Evolutionary conservation across 768 basidiomycete genomes (phyloP).

Genomic region (Lyophyllum semitale): DNA sequence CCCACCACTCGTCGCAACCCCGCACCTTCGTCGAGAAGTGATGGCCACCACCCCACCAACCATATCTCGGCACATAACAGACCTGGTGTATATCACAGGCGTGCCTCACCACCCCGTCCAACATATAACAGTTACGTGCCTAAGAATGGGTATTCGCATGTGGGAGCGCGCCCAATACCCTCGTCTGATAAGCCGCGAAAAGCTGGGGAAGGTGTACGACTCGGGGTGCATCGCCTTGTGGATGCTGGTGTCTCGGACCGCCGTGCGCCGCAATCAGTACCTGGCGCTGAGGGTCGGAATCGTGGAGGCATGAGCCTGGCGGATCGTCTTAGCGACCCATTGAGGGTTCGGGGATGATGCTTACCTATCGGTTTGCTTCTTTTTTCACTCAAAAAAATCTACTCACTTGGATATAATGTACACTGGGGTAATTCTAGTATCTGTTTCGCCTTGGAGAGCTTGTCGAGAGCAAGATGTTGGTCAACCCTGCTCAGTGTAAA

Average conservation of each 20-base stretch:
- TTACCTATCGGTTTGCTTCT: too few species aligned
- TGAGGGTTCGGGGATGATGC: too few species aligned
- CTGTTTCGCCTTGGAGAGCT: background rate
- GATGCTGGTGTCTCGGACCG: too few species aligned
- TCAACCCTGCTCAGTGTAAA: too few species aligned
- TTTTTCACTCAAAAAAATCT: too few species aligned
- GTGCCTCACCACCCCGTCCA: background rate
- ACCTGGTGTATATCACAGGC: background rate
- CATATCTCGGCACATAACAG: too few species aligned
- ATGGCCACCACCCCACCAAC: background rate
- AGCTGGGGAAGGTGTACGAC: background rate
- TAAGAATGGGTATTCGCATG: background rate
- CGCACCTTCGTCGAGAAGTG: background rate
- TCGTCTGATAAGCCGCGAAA: background rate
- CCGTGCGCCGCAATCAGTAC: background rate
- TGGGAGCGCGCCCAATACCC: background rate
- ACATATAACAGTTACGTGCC: background rate
- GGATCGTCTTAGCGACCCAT: conserved; percentile 11
- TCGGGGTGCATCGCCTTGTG: background rate
- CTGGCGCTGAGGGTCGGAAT: background rate
- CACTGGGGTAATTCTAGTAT: background rate
- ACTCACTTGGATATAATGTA: background rate
- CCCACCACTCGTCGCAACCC: background rate
- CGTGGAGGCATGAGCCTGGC: background rate
- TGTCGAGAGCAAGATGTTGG: too few species aligned